phyloP scores from a whole-genome alignment of 2,329 filamentous ascomycete species.

The Neonectria sp. region DNA sequence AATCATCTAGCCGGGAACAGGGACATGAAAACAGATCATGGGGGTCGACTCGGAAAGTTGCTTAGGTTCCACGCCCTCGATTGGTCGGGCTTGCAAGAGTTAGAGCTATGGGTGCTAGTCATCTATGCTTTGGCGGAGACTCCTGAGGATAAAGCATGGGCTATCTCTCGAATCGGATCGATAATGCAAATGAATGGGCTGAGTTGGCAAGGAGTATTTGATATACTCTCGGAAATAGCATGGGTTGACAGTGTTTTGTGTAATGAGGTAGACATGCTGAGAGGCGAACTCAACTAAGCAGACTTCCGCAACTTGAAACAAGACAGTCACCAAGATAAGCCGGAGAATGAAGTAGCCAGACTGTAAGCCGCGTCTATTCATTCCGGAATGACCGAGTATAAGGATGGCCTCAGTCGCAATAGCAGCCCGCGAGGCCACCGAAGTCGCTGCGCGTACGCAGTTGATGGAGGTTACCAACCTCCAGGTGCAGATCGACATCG shows the following conservation, averaged over 20 bases:
- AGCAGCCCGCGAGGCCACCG: neutral
- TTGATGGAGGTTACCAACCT: constrained; percentile 41
- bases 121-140: neutral
- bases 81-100: neutral
- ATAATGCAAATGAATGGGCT: neutral
- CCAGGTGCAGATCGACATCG: neutral
- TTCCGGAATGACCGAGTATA: no score
- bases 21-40: neutral
- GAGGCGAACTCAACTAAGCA: neutral
- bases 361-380: no score
- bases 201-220: neutral
- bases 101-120: constrained; percentile 4
- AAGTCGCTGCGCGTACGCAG: neutral
- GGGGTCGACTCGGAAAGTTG: neutral
- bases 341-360: no score
- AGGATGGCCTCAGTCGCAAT: no score
- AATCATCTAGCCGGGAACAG: neutral
- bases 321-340: no score
- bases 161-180: neutral
- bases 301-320: no score
- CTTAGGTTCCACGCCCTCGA: neutral
- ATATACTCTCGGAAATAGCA: neutral
- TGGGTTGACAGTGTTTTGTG: neutral
- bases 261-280: neutral
- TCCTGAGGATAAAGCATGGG: neutral